Base-by-base conservation (phyloP, 2,329 filamentous ascomycete species). In the Anisogramma anomala region DNA sequence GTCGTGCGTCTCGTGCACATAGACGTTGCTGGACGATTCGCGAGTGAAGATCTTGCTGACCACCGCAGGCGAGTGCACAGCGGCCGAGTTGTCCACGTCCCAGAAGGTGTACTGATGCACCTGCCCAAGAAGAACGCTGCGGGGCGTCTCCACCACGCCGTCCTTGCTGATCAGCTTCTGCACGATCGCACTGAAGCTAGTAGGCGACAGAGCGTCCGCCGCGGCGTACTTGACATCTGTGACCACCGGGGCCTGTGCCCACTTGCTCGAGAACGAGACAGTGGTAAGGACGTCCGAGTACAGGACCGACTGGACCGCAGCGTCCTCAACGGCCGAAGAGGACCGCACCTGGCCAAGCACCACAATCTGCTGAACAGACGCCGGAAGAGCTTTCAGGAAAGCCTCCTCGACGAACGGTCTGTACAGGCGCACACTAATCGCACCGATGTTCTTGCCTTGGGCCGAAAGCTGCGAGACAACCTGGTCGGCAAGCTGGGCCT, bases 341-440 rank as follows among this genome's bases (percentile, higher is more conserved):
- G 84, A 79, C 47, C 71, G 64, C 50, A 98, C 89, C 60, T 98
- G 91, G 40, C 91, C 91, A 5, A 98, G 75, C 15, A 96, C 86
- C 27, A 82, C 81, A 49, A 98, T 72, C 48, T 74, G 82, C 62
- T 76, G 77, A 34, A 80, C 75, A 26, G 83, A 83, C 51, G 77
- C 69, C 25, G 91, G 87, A 20, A 98, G 73, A 9, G 76, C 74
- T 50, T 82, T 78, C 48, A 96, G 68, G 71, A 98, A 96, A 38
- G 85, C 84, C 58, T 95, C 87, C 65, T 98, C 91, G 23, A 91
- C 77, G 56, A 98, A 96, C 13, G 91, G 91, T 32, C 89, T 79
- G 69, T 96, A 98, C 41, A 98, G 73, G 49, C 91, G 83, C 34
- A 96, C 89, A 53, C 85, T 89, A 61, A 98, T 71, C 28, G 89